These are phyloP conservation scores for Colletotrichum kahawae DNA, from an alignment of 2,329 filamentous ascomycete genomes.

Conservation along the genomic window DNA sequence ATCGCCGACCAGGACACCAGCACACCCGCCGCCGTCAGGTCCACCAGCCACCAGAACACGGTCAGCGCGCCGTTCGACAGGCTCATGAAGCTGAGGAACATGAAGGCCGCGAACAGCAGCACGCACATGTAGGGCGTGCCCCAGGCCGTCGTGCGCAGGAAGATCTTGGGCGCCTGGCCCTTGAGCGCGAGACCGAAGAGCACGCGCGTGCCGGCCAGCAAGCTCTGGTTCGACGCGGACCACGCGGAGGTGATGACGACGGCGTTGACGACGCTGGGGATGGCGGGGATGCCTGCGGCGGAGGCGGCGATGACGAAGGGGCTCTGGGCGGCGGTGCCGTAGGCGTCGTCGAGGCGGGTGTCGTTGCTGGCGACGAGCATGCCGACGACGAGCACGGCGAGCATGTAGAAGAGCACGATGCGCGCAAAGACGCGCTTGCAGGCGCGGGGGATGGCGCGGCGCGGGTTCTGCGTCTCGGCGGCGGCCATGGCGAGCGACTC, in stretches of 20 bases:
- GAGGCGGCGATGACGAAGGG: constrained; percentile 57
- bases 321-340: constrained; percentile 52
- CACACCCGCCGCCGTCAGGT: constrained; percentile 56
- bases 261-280: constrained; percentile 60
- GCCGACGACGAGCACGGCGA: constrained; percentile 56
- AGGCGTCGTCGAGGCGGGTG: constrained; percentile 51
- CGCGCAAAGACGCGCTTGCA: constrained; percentile 30
- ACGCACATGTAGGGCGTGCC: constrained; percentile 35
- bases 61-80: constrained; percentile 61
- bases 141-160: constrained; percentile 29
- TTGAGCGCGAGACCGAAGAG: constrained; percentile 59
- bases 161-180: constrained; percentile 55
- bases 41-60: constrained; percentile 68
- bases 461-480: constrained; percentile 44
- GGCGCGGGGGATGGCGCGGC: constrained; percentile 41
- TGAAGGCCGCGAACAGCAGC: constrained; percentile 59
- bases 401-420: constrained; percentile 48
- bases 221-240: constrained; percentile 54
- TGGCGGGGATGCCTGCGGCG: constrained; percentile 57
- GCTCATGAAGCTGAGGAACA: constrained; percentile 66
- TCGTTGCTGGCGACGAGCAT: constrained; percentile 60
- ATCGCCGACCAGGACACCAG: constrained; percentile 61
- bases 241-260: constrained; percentile 58
- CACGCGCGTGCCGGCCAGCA: constrained; percentile 62
- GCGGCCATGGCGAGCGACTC: constrained; percentile 28